Evolutionary conservation across 805 yeast species (phyloP).

Genomic region (Suhomyces canberraensis): DNA sequence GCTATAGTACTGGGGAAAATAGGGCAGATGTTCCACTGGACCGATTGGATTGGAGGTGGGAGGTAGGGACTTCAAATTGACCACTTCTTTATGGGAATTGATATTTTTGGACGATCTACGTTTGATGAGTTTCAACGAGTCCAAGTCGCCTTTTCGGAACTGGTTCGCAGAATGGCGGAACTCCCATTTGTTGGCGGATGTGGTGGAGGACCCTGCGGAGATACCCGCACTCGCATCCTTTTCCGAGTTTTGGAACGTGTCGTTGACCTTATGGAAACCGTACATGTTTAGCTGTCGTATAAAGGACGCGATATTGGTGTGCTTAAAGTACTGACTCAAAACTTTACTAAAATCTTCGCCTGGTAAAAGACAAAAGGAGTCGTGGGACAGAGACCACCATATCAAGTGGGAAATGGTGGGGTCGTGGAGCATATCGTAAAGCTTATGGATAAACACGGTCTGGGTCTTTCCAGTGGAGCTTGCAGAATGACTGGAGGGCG

Average conservation of each 20-base stretch:
- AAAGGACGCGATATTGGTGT: constrained; percentile 43
- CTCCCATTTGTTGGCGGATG: constrained; percentile 59
- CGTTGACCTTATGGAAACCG: constrained; percentile 45
- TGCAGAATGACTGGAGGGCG: constrained; percentile 5
- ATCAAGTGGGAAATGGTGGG: constrained; percentile 66
- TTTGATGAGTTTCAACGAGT: constrained; percentile 69
- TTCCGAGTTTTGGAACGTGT: constrained; percentile 25
- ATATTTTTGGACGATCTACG: constrained; percentile 57
- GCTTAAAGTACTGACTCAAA: constrained; percentile 50
- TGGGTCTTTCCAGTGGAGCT: constrained; percentile 30
- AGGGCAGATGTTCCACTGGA: neutral
- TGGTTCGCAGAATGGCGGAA: constrained; percentile 78
- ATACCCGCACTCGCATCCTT: constrained; percentile 4
- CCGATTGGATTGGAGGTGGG: constrained; percentile 18
- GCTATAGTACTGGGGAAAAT: neutral
- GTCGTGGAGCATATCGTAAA: constrained; percentile 89
- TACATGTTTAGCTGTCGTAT: constrained; percentile 45
- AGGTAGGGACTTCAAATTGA: constrained; percentile 32
- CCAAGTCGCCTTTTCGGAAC: constrained; percentile 79
- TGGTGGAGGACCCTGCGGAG: constrained; percentile 18
- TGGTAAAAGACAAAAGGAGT: constrained; percentile 77
- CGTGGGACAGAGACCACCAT: constrained; percentile 75
- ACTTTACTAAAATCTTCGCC: constrained; percentile 84
- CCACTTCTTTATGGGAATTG: constrained; percentile 37
- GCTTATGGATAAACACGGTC: constrained; percentile 74